A percentile compares a stretch with the other conserved stretches of the same genome.
Evolutionary conservation across 225 moss, liverwort and hornwort genomes (phyloP).

Genomic region (Neckera pumila): DNA sequence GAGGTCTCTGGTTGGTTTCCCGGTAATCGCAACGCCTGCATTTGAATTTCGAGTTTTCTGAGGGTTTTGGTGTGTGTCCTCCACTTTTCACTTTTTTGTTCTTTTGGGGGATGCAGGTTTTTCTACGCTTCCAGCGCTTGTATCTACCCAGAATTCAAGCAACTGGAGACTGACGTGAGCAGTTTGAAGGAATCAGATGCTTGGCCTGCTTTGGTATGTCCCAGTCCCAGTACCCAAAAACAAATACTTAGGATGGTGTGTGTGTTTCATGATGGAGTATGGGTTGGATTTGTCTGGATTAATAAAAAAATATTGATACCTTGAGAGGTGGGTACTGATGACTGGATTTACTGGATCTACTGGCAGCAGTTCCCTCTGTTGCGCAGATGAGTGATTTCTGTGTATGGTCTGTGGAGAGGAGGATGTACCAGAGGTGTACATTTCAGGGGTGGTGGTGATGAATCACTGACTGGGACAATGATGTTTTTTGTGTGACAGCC

Average conservation of each 20-base stretch:
- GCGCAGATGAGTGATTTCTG: neutral
- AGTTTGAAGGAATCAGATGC: constrained; percentile 90
- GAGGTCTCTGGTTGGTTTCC: neutral
- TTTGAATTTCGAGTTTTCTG: neutral
- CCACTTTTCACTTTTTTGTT: neutral
- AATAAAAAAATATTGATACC: neutral
- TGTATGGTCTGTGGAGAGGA: no score
- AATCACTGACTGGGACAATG: neutral
- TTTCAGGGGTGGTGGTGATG: neutral
- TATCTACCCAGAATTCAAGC: constrained; percentile 96
- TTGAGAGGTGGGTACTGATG: neutral
- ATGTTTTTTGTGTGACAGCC: constrained; percentile 32
- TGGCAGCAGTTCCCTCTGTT: neutral
- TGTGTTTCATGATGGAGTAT: neutral
- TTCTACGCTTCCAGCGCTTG: constrained; percentile 96
- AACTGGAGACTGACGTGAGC: constrained; percentile 66
- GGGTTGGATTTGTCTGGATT: neutral
- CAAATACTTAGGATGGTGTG: neutral
- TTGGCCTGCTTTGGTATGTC: constrained; percentile 86
- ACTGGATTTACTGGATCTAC: neutral
- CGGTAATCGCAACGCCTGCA: neutral
- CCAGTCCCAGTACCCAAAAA: neutral
- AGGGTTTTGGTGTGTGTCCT: neutral
- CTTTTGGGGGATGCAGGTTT: constrained; percentile 26
- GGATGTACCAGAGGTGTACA: neutral